Conservation (phyloP, 176 grass and related monocot species). For the Raddia distichophylla region DNA sequence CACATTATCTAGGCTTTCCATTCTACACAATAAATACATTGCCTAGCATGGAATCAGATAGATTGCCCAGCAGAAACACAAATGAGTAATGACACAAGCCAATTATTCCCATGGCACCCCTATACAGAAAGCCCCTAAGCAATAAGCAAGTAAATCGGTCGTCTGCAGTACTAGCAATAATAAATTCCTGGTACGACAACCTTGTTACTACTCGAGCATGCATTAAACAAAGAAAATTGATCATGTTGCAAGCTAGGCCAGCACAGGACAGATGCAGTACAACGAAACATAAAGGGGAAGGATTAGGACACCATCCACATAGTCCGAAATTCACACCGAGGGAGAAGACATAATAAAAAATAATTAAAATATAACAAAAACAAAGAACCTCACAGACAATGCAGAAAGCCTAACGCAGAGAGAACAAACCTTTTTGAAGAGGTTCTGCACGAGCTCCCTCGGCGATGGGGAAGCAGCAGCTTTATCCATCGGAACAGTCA, state of each 20-base stretch:
- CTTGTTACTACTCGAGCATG: background rate
- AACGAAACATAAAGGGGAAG: background rate
- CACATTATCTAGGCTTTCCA: no score
- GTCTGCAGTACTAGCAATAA: background rate
- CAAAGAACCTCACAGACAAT: background rate
- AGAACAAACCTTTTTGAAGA: conserved; percentile 64
- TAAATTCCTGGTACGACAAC: background rate
- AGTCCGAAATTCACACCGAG: background rate
- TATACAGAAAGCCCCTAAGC: background rate
- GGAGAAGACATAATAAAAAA: background rate
- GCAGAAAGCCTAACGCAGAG: background rate
- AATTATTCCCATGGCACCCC: background rate
- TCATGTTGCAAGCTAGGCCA: background rate
- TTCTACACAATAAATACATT: no score
- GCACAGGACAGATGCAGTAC: background rate
- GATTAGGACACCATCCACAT: background rate
- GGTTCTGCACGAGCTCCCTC: conserved; percentile 56
- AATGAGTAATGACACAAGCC: background rate
- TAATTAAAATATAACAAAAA: background rate
- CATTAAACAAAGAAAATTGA: background rate
- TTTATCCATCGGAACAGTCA: conserved; percentile 94
- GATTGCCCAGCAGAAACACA: no score
- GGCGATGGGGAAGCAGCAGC: conserved; percentile 40
- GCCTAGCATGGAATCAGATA: no score
- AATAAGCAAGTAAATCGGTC: background rate